Percentiles rank a stretch among this genome's conserved stretches.
These are phyloP conservation scores for Phanerochaete sordida DNA, from an alignment of 768 basidiomycete species.

Conservation along the genomic window DNA sequence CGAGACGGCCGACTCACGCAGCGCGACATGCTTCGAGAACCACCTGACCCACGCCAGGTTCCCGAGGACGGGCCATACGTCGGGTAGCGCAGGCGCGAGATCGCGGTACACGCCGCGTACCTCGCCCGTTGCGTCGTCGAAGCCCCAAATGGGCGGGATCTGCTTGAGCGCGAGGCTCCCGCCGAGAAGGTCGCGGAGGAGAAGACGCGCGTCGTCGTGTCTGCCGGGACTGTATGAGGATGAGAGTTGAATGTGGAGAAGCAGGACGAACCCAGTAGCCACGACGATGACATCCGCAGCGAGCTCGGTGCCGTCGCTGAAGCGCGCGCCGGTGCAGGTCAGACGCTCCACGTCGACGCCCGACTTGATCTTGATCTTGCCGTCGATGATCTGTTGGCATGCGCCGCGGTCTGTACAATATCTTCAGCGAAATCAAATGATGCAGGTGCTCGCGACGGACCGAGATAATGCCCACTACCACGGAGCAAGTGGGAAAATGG, in stretches of 20 bases:
- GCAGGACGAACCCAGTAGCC: constrained; percentile 25
- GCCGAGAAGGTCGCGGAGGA: constrained; percentile 35
- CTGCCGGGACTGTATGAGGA: neutral
- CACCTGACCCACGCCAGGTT: constrained; percentile 60
- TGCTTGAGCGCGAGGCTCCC: constrained; percentile 38
- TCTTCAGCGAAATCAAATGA: too few species aligned
- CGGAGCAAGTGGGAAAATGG: constrained; percentile 37
- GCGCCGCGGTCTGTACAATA: constrained; percentile 54
- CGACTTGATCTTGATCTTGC: constrained; percentile 69
- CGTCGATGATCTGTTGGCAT: constrained; percentile 58
- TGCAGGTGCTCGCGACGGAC: too few species aligned
- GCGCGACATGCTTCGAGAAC: constrained; percentile 63
- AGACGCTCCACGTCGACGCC: constrained; percentile 32
- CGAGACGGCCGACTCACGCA: constrained; percentile 43
- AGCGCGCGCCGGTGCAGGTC: constrained; percentile 19
- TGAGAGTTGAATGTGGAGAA: neutral
- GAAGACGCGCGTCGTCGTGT: constrained; percentile 9
- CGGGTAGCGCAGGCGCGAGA: constrained; percentile 44
- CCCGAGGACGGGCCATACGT: constrained; percentile 59
- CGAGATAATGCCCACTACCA: constrained; percentile 67
- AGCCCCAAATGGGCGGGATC: constrained; percentile 56
- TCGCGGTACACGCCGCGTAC: constrained; percentile 48
- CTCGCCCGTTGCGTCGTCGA: constrained; percentile 68
- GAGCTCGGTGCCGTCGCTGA: constrained; percentile 21
- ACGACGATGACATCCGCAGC: constrained; percentile 26